Conservation (phyloP, 164 flowering plant genomes). For the Macadamia tetraphylla region DNA sequence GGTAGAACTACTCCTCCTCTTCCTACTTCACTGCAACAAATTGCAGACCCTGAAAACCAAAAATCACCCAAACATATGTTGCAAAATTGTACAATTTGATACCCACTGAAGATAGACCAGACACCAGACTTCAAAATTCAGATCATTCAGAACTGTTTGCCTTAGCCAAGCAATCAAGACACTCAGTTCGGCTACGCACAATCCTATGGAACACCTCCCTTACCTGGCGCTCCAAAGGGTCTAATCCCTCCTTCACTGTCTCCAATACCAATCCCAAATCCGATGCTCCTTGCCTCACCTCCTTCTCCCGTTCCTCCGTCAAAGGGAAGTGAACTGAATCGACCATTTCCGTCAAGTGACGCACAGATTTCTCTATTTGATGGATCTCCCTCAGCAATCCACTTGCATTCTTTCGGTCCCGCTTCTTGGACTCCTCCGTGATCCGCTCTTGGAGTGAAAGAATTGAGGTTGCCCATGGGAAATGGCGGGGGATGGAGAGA, state of each 20-base stretch:
- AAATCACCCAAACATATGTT: conserved; percentile 1
- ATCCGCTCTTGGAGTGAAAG: conserved; percentile 66
- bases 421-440: conserved; percentile 73
- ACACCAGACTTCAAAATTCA: background rate
- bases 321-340: conserved; percentile 64
- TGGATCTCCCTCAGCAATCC: conserved; percentile 79
- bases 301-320: conserved; percentile 53
- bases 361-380: conserved; percentile 59
- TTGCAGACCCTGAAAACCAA: conserved; percentile 10
- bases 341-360: conserved; percentile 50
- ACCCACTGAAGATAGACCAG: conserved; percentile 5
- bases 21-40: conserved; percentile 8
- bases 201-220: conserved; percentile 85
- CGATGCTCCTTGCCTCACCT: conserved; percentile 50
- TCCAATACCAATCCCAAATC: conserved; percentile 48
- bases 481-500: conserved; percentile 57
- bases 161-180: conserved; percentile 57
- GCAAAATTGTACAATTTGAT: conserved; percentile 11
- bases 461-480: conserved; percentile 58
- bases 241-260: conserved; percentile 51
- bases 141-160: conserved; percentile 30
- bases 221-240: conserved; percentile 76
- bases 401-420: conserved; percentile 59
- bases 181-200: conserved; percentile 71
- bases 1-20: background rate